These are phyloP conservation scores for Sordariomycetes sp. DNA, from an alignment of 2,329 filamentous ascomycete species.

Conservation along the genomic window DNA sequence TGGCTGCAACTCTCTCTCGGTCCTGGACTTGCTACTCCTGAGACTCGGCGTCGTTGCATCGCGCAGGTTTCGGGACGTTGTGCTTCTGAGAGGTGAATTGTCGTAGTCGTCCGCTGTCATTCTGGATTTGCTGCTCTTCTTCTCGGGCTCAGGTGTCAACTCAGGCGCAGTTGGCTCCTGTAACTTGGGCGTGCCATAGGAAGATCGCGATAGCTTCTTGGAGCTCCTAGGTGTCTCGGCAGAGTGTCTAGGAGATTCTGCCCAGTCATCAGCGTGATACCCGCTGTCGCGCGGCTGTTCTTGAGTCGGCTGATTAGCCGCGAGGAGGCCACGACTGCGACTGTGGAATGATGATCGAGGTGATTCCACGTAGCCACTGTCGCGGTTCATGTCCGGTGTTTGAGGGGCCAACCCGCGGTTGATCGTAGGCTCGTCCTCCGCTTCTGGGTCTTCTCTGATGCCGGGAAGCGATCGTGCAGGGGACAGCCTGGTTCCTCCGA, in stretches of 20 bases:
- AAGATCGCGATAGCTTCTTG: conserved; percentile 16
- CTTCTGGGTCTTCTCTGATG: conserved; percentile 41
- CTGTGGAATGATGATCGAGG: too few species aligned
- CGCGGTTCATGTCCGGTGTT: conserved; percentile 26
- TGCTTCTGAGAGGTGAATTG: too few species aligned
- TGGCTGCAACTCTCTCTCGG: background rate
- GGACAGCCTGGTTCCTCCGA: conserved; percentile 29
- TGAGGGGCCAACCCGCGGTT: too few species aligned
- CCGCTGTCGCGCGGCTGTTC: conserved; percentile 43
- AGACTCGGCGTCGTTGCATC: too few species aligned
- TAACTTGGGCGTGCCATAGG: conserved; percentile 27
- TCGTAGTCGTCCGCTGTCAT: too few species aligned
- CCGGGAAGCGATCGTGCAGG: conserved; percentile 37
- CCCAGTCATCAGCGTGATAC: conserved; percentile 41
- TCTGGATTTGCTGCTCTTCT: conserved; percentile 15
- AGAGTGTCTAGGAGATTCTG: conserved; percentile 17
- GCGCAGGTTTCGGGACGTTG: too few species aligned
- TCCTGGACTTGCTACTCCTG: background rate
- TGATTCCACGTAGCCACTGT: too few species aligned
- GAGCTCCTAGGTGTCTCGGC: conserved; percentile 15
- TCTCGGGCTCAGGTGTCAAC: conserved; percentile 35
- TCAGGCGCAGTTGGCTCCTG: conserved; percentile 25
- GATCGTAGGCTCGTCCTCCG: conserved; percentile 23
- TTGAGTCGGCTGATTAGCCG: conserved; percentile 18
- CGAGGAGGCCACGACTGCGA: conserved; percentile 14